Evolutionary conservation across 1,139 yeast species (phyloP).

Genomic region (Eremothecium gossypii): DNA sequence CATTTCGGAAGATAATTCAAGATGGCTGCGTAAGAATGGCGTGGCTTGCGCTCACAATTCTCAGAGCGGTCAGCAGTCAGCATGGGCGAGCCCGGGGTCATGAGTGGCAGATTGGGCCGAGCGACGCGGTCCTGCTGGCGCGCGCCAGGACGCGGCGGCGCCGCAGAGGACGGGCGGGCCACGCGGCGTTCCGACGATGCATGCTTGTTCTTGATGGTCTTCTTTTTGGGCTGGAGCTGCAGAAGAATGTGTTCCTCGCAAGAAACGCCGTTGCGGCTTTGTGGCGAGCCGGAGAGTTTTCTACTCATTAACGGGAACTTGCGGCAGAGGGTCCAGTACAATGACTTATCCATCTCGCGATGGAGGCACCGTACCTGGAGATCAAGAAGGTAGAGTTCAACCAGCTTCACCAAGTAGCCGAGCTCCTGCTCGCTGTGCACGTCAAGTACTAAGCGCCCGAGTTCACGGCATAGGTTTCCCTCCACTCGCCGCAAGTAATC

Average conservation of each 20-base stretch:
- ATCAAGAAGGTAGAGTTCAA: conserved; percentile 16
- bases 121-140: too few species aligned
- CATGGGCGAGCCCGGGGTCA: neutral
- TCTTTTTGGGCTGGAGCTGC: conserved; percentile 1
- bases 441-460: neutral
- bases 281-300: conserved; percentile 1
- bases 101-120: neutral
- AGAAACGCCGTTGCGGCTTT: neutral
- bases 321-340: conserved; percentile 13
- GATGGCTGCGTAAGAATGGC: neutral
- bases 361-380: conserved; percentile 12
- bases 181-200: neutral
- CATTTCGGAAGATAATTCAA: conserved; percentile 1
- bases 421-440: conserved; percentile 6
- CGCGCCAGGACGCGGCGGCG: too few species aligned
- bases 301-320: conserved; percentile 10
- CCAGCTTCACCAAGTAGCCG: conserved; percentile 12
- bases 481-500: neutral
- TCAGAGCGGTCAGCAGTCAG: neutral
- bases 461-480: neutral
- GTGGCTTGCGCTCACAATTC: neutral
- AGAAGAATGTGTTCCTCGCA: neutral
- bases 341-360: conserved; percentile 6
- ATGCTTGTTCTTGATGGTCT: neutral
- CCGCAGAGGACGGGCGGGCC: too few species aligned